Evolutionary conservation across 208 protist genomes (phyloP), one percentile per base, ranked within the genome.

Genomic region (Trypanosoma caninum): DNA sequence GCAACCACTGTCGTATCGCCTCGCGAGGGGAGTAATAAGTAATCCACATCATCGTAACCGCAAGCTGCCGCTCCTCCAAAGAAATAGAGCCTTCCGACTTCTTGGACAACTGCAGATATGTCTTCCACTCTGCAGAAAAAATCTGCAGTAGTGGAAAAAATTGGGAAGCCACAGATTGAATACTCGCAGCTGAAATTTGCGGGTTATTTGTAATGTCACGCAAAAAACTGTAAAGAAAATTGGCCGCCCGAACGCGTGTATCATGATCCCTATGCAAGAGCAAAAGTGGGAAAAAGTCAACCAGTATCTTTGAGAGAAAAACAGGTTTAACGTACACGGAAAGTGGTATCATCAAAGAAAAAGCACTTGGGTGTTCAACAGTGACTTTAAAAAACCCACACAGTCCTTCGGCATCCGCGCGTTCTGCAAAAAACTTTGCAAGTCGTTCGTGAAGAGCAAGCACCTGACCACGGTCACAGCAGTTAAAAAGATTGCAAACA

Each of bases 31-130:
- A 78, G 70, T 95, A 93, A 60, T 83, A 93, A 23, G 89, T 50
- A 62, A 95, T 87, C 85, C 89, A 95, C 35, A 91, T 34, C 23
- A 77, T 59, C n/a, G 65, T 63, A 35, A 89, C 78, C 6, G 59
- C 65, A n/a, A 91, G 69, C 41, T 79, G 78, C 10, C 83, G 80
- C 64, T 83, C 80, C 37, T 93, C 53, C 42, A 78, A 23, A 30
- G 75, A 67, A 20, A 76, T 48, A 13, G 59, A 60, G 2, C 61
- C 14, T 1, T 78, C 65, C 2, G 59, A 55, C 64, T 89, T 85
- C 37, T 91, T 78, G 48, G 65, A 78, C 10, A 65, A 13, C 62
- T 86, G 76, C 40, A 72, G 56, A 44, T 91, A 70, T 6, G 59
- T 46, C 67, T 84, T 83, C 85, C 89, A 93, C 37, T 84, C 63